Percentiles rank a stretch among this genome's conserved stretches.
These are phyloP conservation scores for Lepiota subincarnata DNA, from an alignment of 768 basidiomycete species.

Conservation along the genomic window DNA sequence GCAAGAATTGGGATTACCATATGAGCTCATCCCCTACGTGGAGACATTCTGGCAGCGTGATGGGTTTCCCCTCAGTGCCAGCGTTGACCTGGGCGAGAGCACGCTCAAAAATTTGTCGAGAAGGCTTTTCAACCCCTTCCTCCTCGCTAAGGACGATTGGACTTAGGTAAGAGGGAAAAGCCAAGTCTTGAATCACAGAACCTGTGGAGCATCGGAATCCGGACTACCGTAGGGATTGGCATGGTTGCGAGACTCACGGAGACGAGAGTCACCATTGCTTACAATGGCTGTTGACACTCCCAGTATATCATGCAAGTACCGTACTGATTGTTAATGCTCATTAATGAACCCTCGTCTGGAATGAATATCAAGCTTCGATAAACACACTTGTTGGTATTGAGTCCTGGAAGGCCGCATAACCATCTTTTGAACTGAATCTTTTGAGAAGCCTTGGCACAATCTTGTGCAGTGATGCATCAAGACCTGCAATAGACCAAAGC, in stretches of 20 bases:
- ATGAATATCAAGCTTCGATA: not conserved
- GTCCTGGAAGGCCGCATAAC: conserved; percentile 45
- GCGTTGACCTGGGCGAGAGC: conserved; percentile 26
- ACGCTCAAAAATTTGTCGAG: conserved; percentile 53
- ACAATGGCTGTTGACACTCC: conserved; percentile 53
- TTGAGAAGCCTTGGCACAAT: conserved; percentile 61
- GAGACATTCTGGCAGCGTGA: conserved; percentile 42
- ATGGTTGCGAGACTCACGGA: conserved; percentile 43
- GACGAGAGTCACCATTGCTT: conserved; percentile 70
- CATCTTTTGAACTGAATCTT: conserved; percentile 67
- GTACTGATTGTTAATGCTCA: conserved; percentile 30
- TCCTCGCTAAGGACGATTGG: conserved; percentile 69
- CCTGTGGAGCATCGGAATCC: conserved; percentile 24
- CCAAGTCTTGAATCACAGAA: conserved; percentile 56
- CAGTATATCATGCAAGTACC: conserved; percentile 36
- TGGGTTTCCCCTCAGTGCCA: conserved; percentile 17
- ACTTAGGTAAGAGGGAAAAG: conserved; percentile 41
- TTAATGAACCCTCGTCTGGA: not conserved
- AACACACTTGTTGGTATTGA: conserved; percentile 27
- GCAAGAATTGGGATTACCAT: conserved; percentile 38
- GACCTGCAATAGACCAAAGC: conserved; percentile 31
- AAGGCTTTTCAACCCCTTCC: conserved; percentile 67
- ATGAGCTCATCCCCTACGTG: conserved; percentile 76
- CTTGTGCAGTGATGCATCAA: conserved; percentile 46
- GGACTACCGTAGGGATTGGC: not conserved